Evolutionary conservation across 805 yeast species (phyloP).

Genomic region (Wickerhamiella nectarea): DNA sequence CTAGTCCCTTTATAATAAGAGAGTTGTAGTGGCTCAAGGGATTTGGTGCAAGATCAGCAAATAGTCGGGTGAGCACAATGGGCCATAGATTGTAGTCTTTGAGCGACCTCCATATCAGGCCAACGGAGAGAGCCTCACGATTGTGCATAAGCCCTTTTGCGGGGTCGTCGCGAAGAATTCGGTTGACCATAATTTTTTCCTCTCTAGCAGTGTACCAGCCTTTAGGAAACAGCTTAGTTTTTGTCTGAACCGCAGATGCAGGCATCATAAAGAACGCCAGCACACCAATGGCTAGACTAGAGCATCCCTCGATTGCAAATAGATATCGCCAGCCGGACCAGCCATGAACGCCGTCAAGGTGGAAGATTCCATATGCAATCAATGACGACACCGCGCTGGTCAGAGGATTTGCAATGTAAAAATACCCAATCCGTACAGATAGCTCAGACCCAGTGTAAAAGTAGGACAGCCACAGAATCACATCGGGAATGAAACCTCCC

Average conservation of each 20-base stretch:
- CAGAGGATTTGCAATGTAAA: conserved; percentile 43
- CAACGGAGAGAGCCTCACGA: conserved; percentile 36
- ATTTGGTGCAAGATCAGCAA: conserved; percentile 29
- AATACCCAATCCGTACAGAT: conserved; percentile 42
- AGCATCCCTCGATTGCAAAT: conserved; percentile 47
- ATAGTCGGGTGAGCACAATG: conserved; percentile 34
- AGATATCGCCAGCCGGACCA: conserved; percentile 52
- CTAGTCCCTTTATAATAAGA: conserved; percentile 34
- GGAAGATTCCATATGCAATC: conserved; percentile 41
- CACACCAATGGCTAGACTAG: conserved; percentile 44
- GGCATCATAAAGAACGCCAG: conserved; percentile 38
- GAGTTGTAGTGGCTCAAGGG: conserved; percentile 36
- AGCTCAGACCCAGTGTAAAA: conserved; percentile 49
- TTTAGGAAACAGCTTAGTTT: conserved; percentile 34
- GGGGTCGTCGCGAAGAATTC: conserved; percentile 51
- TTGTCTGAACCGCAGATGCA: conserved; percentile 41
- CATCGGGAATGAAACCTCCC: conserved; percentile 60
- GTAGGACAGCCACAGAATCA: conserved; percentile 49
- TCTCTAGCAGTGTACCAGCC: conserved; percentile 45
- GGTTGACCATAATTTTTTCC: conserved; percentile 44
- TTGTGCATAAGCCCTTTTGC: conserved; percentile 52
- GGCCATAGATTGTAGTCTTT: conserved; percentile 45
- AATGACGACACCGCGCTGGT: conserved; percentile 36
- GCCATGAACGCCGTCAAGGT: conserved; percentile 34
- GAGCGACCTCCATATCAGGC: conserved; percentile 31